Base-by-base conservation (phyloP, 345 rosid species). In the Pseudoturritis turrita region DNA sequence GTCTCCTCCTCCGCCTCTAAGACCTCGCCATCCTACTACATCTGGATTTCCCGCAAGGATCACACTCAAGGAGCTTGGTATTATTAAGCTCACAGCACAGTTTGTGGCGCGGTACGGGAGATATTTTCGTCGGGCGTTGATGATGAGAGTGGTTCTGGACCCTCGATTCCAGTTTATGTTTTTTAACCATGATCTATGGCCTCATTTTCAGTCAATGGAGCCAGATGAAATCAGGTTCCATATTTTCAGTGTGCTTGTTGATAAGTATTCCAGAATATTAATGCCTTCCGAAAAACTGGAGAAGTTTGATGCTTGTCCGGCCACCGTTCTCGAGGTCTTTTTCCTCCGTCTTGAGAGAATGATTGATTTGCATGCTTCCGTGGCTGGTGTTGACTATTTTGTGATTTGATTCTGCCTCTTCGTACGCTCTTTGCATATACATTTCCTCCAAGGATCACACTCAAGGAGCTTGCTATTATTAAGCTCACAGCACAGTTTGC, bases 281-380 rank as follows among this genome's bases (percentile, higher is more conserved):
- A 80, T 74, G 87, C 89, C 86, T 65, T 86, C 85, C 1, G 77
- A 80, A 70, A 88, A 84, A 26, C 74, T 84, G 79, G 75, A 69
- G 0, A 88, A 83, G 89, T 10, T 2, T 2, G 12, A 11, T 49
- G 53, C 26, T 47, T n/a, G n/a, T n/a, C n/a, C n/a, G n/a, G n/a
- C 4, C 0, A 3, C 7, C 1, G 53, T 88, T 68, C 84, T 88
- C 43, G 86, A 84, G 47, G 57, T 87, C 28, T 84, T 87, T 76
- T 79, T 81, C 83, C 83, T 84, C 73, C 85, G 85, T 31, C 52
- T 86, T 53, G 87, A 86, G n/a, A n/a, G n/a, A 71, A 81, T 87
- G 90, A 89, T 86, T 64, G 94, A 88, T 75, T 84, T 90, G 89
- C 90, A 86, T 81, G 94, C 84, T 74, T 86, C 86, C 74, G 89